Evolutionary conservation across 345 rosid genomes (phyloP).

Genomic region (Syzygium jambos): DNA sequence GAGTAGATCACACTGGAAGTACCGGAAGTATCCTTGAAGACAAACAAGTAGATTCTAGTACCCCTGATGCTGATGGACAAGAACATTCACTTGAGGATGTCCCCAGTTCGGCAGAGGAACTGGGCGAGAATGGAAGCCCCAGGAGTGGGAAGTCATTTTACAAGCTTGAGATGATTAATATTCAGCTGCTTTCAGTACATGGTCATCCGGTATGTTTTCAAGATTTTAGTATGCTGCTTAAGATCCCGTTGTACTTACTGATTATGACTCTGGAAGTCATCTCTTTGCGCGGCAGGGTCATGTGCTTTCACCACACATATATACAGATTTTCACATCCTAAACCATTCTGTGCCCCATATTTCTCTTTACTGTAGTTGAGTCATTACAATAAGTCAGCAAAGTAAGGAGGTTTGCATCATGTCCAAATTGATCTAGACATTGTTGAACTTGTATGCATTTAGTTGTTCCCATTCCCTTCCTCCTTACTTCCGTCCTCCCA

Average conservation of each 20-base stretch:
- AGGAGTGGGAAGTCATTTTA: constrained; percentile 51
- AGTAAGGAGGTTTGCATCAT: neutral
- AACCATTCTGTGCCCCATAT: neutral
- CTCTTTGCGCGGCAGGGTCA: neutral
- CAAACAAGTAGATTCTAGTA: constrained; percentile 25
- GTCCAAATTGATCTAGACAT: neutral
- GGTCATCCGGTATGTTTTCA: constrained; percentile 56
- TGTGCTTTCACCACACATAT: neutral
- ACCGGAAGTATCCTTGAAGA: constrained; percentile 20
- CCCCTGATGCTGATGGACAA: constrained; percentile 30
- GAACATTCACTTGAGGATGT: constrained; percentile 18
- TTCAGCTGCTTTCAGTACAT: constrained; percentile 70
- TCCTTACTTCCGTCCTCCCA: neutral
- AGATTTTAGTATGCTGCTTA: neutral
- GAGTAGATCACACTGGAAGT: constrained; percentile 20
- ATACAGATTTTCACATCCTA: neutral
- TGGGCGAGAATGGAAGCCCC: constrained; percentile 23
- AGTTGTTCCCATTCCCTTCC: neutral
- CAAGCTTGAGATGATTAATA: constrained; percentile 76
- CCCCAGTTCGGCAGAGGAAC: constrained; percentile 24
- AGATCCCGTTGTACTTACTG: neutral
- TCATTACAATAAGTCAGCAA: neutral
- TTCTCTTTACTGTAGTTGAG: neutral
- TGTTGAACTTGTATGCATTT: neutral
- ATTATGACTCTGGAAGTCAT: neutral